These are phyloP conservation scores for Beauveria brongniartii DNA, from an alignment of 2,329 filamentous ascomycete genomes.

Conservation along the genomic window DNA sequence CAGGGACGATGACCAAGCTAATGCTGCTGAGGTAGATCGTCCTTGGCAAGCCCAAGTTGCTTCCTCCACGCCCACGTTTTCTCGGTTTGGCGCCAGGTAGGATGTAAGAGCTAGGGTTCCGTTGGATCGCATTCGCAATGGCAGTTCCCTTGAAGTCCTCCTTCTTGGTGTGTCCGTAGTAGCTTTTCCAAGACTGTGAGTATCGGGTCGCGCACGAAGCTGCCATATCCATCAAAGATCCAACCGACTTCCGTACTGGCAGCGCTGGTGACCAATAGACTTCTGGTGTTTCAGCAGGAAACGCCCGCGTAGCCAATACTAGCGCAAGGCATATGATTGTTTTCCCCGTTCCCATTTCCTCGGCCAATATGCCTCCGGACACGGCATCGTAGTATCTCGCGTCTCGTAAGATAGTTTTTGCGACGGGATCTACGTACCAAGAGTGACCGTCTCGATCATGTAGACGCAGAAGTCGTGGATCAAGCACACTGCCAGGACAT, in stretches of 20 bases:
- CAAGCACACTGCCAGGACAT: constrained; percentile 54
- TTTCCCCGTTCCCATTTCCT: constrained; percentile 79
- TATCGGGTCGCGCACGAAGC: constrained; percentile 59
- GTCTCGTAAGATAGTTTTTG: constrained; percentile 53
- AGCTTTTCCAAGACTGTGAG: constrained; percentile 61
- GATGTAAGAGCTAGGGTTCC: constrained; percentile 53
- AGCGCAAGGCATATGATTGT: constrained; percentile 77
- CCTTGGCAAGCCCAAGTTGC: constrained; percentile 25
- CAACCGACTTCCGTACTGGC: constrained; percentile 39
- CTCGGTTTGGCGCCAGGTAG: constrained; percentile 36
- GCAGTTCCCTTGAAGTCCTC: constrained; percentile 41
- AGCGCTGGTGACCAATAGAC: constrained; percentile 40
- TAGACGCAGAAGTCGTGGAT: constrained; percentile 61
- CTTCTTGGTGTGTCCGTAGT: constrained; percentile 45
- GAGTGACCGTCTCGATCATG: constrained; percentile 49
- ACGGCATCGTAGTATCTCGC: constrained; percentile 66
- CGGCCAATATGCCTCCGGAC: constrained; percentile 69
- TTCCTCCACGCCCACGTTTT: constrained; percentile 15
- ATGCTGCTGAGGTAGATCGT: constrained; percentile 57
- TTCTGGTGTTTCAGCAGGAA: constrained; percentile 59
- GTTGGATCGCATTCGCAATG: constrained; percentile 48
- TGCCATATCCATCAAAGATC: constrained; percentile 66
- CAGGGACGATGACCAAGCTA: constrained; percentile 73
- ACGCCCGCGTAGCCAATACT: constrained; percentile 65
- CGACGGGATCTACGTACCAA: constrained; percentile 66